Percentiles rank a stretch among this genome's conserved stretches.
phyloP scores from a whole-genome alignment of 2,329 filamentous ascomycete species.

The Aspergillus eucalypticola region DNA sequence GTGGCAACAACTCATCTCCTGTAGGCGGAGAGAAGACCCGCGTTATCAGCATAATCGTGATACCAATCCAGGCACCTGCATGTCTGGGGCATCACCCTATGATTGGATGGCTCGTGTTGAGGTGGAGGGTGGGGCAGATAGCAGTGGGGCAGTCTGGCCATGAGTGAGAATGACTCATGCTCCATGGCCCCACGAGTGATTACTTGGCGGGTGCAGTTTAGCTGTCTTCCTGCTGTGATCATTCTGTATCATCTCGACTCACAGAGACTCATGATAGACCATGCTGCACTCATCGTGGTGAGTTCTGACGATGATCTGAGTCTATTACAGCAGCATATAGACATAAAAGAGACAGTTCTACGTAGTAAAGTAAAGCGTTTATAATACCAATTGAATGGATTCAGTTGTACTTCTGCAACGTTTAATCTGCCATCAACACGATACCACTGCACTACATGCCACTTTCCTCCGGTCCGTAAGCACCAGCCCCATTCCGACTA shows the following conservation, averaged over 20 bases:
- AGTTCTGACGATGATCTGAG: neutral
- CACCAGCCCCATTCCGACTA: neutral
- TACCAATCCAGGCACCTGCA: too few relatives aligned
- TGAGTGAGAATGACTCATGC: slow-evolving; percentile 13
- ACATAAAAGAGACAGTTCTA: neutral
- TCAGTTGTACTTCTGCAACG: neutral
- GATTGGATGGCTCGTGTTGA: neutral
- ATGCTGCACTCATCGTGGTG: neutral
- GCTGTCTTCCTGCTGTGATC: neutral
- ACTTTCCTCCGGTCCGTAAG: neutral
- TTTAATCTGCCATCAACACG: neutral
- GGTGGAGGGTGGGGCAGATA: neutral
- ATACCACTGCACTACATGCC: neutral
- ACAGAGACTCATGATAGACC: neutral
- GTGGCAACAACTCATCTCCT: too few relatives aligned
- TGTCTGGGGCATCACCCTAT: neutral
- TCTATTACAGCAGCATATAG: neutral
- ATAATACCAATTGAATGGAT: neutral
- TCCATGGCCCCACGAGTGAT: neutral
- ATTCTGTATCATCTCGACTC: slow-evolving; percentile 1
- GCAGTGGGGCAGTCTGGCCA: neutral
- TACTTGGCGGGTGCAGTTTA: slow-evolving; percentile 2
- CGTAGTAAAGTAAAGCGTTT: neutral
- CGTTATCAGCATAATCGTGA: too few relatives aligned
- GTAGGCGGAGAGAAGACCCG: too few relatives aligned